Conservation (phyloP, 108 stramenopile genomes). For the Discostella stelligeroides region DNA sequence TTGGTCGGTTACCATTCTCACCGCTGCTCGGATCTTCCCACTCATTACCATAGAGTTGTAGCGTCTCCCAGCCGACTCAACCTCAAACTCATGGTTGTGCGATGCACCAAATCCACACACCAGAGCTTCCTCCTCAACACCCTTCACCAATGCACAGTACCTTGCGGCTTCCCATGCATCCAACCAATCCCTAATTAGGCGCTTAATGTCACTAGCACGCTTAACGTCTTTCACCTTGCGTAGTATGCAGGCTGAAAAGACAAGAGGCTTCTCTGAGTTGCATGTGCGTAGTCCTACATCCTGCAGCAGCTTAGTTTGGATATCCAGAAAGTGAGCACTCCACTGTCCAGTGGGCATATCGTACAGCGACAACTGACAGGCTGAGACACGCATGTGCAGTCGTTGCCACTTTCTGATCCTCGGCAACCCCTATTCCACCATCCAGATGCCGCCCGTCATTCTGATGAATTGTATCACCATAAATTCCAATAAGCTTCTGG, state of each 20-base stretch:
- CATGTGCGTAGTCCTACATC: background rate
- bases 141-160: background rate
- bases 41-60: too few relatives aligned
- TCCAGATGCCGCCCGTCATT: slow-evolving; percentile 12
- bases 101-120: background rate
- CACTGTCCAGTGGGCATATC: background rate
- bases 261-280: slow-evolving; percentile 2
- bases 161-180: background rate
- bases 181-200: background rate
- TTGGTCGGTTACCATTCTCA: slow-evolving; percentile 17
- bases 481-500: background rate
- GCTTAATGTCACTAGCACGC: background rate
- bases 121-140: too few relatives aligned
- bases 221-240: background rate
- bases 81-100: too few relatives aligned
- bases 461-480: slow-evolving; percentile 13
- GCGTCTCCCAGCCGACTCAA: too few relatives aligned
- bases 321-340: background rate
- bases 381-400: background rate
- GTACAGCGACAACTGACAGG: background rate
- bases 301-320: background rate
- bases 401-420: slow-evolving; percentile 3
- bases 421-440: background rate
- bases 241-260: background rate
- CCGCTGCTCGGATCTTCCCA: slow-evolving; percentile 21